Base-by-base conservation (phyloP, 768 basidiomycete genomes). In the Boletus sensibilis region DNA sequence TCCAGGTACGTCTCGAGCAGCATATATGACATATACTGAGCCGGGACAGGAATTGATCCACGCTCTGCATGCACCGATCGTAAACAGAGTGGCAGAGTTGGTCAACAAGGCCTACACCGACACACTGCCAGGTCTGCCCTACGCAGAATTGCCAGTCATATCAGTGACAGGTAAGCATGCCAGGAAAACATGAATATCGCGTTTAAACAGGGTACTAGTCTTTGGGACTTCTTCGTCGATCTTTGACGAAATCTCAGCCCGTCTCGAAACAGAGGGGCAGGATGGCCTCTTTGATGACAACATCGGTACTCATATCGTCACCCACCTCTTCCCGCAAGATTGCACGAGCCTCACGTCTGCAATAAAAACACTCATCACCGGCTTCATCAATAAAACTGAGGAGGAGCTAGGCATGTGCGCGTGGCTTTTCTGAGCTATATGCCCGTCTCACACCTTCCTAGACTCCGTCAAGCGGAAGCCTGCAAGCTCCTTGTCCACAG, bases 261-360 rank as follows among this genome's bases (percentile, higher is more conserved):
- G 68, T 51, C 70, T 82, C 7, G 75, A 76, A 55, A 42, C 56
- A 21, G 64, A 64, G 50, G 64, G 56, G 16, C 59, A 53, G 18
- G 64, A 72, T 38, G 64, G 45, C 13, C 68, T 64, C 25, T 56
- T 72, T 45, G 68, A 57, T 37, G 54, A 53, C 25, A 31, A 53
- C 47, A 44, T 35, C 39, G 40, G 66, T 18, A 48, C 45, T 34
- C 67, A 71, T 64, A 67, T 72, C 1, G 73, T 80, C 18, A 72
- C 73, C 5, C 85, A 86, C 62, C 68, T 90, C 10, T 78, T 83
- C 58, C 81, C 86, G 2, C 73, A 74, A 33, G 86, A 90, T 52
- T 84, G 83, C 52, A 59, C 74, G 1, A 89, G 76, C 47, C 50
- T 88, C 23, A 64, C 72, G 12, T 68, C 74, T 9, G 76, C 78